These are phyloP conservation scores for Tylopilus felleus DNA, from an alignment of 768 basidiomycete species.

Conservation along the genomic window DNA sequence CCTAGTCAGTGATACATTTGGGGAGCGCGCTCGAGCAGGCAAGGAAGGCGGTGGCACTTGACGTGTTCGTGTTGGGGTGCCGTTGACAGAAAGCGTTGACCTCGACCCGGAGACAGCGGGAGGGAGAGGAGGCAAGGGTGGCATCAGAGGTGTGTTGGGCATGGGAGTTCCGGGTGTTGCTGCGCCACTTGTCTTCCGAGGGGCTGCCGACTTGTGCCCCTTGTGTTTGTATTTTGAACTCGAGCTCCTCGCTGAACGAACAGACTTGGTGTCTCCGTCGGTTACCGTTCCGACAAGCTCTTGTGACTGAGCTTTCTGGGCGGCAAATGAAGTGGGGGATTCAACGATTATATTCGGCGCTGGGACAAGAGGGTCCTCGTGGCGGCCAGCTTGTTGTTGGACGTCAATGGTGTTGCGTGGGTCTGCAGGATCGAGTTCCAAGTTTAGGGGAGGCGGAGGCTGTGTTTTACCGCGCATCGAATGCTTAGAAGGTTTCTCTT, in stretches of 20 bases:
- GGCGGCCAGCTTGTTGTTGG: slow-evolving; percentile 12
- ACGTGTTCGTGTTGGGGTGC: not conserved
- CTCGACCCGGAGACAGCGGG: slow-evolving; percentile 15
- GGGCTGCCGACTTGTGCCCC: slow-evolving; percentile 12
- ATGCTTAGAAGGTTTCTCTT: slow-evolving; percentile 23
- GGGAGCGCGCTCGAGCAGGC: slow-evolving; percentile 10
- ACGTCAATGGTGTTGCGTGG: slow-evolving; percentile 10
- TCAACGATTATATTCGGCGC: slow-evolving; percentile 14
- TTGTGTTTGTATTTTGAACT: slow-evolving; percentile 23
- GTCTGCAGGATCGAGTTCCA: slow-evolving; percentile 13
- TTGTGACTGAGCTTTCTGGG: slow-evolving; percentile 15
- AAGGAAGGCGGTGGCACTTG: slow-evolving; percentile 6
- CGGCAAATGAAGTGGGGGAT: slow-evolving; percentile 16
- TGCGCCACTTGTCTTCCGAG: slow-evolving; percentile 50
- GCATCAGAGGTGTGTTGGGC: slow-evolving; percentile 52
- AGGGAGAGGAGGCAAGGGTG: slow-evolving; percentile 30
- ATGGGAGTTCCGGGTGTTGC: slow-evolving; percentile 66
- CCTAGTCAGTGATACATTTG: slow-evolving; percentile 18
- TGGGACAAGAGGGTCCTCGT: slow-evolving; percentile 17
- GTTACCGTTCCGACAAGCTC: slow-evolving; percentile 13
- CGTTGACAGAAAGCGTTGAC: slow-evolving; percentile 16
- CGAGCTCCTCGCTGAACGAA: slow-evolving; percentile 26
- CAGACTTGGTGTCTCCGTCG: slow-evolving; percentile 27
- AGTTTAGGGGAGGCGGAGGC: slow-evolving; percentile 29
- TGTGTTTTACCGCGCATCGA: slow-evolving; percentile 27